Percentiles rank a stretch among this genome's conserved stretches.
Conservation (phyloP, 176 grass and related monocot species). For the Stipa capillata region DNA sequence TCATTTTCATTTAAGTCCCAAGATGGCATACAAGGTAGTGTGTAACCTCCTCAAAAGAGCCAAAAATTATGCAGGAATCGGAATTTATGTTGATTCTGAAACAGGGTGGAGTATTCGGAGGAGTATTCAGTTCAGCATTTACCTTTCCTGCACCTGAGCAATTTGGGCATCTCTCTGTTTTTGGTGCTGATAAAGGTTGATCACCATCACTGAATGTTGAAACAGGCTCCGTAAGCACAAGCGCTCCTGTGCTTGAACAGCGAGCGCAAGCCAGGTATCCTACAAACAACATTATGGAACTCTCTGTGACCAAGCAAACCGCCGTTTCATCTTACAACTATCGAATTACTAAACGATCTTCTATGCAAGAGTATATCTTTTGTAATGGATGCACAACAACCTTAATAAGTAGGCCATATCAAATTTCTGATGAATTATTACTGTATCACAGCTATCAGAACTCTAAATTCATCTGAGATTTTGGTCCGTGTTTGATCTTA, state of each 20-base stretch:
- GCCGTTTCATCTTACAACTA: neutral
- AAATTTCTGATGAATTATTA: no score
- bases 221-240: constrained; percentile 70
- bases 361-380: neutral
- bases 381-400: neutral
- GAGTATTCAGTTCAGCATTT: neutral
- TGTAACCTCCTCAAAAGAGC: neutral
- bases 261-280: constrained; percentile 94
- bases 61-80: neutral
- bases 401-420: no score
- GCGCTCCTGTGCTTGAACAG: constrained; percentile 82
- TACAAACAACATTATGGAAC: constrained; percentile 27
- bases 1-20: neutral
- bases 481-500: no score
- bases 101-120: neutral
- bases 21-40: neutral
- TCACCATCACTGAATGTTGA: constrained; percentile 41
- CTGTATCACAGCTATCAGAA: neutral
- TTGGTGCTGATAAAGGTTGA: constrained; percentile 61
- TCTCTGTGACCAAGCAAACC: no score
- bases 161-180: constrained; percentile 83
- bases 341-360: neutral
- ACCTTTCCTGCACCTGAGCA: constrained; percentile 98
- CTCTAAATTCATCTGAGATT: neutral
- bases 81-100: neutral